phyloP scores from a whole-genome alignment of 129 eudicot species.

The Lactuca saligna region DNA sequence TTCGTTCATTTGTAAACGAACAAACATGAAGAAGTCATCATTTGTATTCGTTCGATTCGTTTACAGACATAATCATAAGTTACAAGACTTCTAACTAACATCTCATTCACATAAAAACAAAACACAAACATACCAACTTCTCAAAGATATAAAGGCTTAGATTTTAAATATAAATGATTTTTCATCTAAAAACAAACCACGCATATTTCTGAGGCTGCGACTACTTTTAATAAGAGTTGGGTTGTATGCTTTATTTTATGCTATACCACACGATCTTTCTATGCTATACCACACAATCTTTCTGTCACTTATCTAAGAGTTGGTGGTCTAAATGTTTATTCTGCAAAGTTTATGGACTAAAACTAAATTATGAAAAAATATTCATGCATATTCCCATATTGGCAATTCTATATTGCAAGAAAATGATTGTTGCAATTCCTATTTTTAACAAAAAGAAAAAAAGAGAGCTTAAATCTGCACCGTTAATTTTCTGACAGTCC shows the following conservation, averaged over 20 bases:
- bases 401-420: constrained; percentile 17
- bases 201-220: no score
- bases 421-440: constrained; percentile 10
- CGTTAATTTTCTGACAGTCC: no score
- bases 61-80: no score
- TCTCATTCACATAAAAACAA: neutral
- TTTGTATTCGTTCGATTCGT: no score
- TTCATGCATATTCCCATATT: constrained; percentile 7
- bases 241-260: no score
- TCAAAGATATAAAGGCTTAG: neutral
- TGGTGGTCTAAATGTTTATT: neutral
- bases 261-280: neutral
- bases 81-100: neutral
- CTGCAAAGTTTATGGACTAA: neutral
- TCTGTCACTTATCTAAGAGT: neutral
- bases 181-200: no score
- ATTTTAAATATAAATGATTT: no score
- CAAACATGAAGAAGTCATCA: no score
- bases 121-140: neutral
- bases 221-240: no score
- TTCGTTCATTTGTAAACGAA: no score
- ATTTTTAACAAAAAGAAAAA: neutral
- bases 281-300: neutral
- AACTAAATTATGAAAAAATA: neutral
- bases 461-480: neutral